Conservation (phyloP, 75 land plant species). For the Selaginella moellendorffii region DNA sequence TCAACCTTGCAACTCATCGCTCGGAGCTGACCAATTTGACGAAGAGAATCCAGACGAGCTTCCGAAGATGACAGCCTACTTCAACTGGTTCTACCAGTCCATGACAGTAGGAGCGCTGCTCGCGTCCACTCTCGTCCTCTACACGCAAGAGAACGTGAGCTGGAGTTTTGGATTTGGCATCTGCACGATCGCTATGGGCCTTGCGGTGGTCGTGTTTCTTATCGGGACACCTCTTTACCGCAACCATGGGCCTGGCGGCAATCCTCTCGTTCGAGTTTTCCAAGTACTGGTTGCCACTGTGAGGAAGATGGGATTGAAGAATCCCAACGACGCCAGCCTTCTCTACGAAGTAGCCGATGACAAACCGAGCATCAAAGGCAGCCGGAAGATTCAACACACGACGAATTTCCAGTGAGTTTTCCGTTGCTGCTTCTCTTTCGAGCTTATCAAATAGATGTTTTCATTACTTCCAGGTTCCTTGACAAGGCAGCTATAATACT, state of each 20-base stretch:
- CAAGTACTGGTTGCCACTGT: background rate
- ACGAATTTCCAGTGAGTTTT: background rate
- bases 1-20: conserved; percentile 1
- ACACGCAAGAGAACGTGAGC: background rate
- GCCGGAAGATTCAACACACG: background rate
- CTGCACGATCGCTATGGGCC: background rate
- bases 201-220: background rate
- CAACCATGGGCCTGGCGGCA: background rate
- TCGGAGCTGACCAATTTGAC: conserved; percentile 9
- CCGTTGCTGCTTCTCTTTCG: background rate
- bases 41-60: background rate
- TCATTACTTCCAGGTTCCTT: background rate
- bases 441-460: background rate
- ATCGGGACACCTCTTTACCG: background rate
- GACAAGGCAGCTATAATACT: background rate
- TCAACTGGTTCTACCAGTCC: background rate
- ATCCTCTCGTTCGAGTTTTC: background rate
- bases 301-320: background rate
- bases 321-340: background rate
- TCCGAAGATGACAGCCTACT: background rate
- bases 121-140: background rate
- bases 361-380: background rate
- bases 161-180: background rate
- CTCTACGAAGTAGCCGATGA: background rate
- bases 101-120: background rate